phyloP scores from a whole-genome alignment of 2,329 filamentous ascomycete genomes.

The Aureobasidium zeae region DNA sequence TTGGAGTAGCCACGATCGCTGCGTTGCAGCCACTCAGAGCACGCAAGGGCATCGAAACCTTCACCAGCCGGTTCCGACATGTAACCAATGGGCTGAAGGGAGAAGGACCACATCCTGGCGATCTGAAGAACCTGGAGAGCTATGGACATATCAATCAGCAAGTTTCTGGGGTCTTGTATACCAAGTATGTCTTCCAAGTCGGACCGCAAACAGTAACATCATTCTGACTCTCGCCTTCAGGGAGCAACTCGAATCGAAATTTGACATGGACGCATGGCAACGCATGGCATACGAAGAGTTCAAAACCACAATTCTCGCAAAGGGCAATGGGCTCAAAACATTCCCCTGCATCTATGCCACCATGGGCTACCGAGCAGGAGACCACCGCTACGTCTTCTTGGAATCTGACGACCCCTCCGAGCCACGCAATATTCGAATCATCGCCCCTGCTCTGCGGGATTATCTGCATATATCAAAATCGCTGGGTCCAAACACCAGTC shows the following conservation, averaged over 20 bases:
- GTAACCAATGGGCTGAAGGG: slow-evolving; percentile 11
- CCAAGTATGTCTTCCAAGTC: neutral
- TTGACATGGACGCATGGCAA: slow-evolving; percentile 20
- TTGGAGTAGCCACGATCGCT: slow-evolving; percentile 17
- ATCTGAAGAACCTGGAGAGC: neutral
- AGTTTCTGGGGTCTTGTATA: slow-evolving; percentile 4
- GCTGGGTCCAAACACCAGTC: slow-evolving; percentile 19
- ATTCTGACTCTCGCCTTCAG: slow-evolving; percentile 5
- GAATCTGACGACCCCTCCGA: slow-evolving; percentile 20
- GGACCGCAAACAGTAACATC: neutral
- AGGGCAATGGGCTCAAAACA: slow-evolving; percentile 19
- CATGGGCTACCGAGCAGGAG: slow-evolving; percentile 19
- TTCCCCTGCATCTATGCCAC: slow-evolving; percentile 21
- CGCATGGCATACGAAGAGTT: slow-evolving; percentile 20
- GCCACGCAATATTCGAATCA: slow-evolving; percentile 19
- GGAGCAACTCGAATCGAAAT: slow-evolving; percentile 18
- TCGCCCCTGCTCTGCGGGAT: slow-evolving; percentile 18
- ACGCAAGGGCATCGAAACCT: slow-evolving; percentile 10
- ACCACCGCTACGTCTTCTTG: slow-evolving; percentile 20
- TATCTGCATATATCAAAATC: slow-evolving; percentile 19
- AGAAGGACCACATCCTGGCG: neutral
- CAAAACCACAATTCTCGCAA: slow-evolving; percentile 20
- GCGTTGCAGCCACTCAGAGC: slow-evolving; percentile 18
- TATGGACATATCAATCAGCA: neutral
- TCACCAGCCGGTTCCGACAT: slow-evolving; percentile 9